A percentile compares a stretch with the other conserved stretches of the same genome.
Evolutionary conservation across 208 protist species (phyloP).

Genomic region (Histomonas meleagridis): DNA sequence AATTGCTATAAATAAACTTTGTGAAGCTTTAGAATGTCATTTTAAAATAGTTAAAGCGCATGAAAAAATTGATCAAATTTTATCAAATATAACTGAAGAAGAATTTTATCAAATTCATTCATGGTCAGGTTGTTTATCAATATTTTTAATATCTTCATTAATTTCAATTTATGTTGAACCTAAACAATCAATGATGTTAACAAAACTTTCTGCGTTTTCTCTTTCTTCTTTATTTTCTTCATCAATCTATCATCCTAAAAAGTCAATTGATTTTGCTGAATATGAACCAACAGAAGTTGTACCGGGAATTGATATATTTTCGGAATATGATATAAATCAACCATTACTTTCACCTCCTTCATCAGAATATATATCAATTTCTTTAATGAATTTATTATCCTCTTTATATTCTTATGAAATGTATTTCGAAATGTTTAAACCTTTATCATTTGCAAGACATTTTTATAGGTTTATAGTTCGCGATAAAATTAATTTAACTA

Average conservation of each 20-base stretch:
- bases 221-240: background rate
- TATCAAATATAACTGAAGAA: background rate
- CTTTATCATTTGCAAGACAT: background rate
- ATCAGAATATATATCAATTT: background rate
- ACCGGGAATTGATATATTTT: background rate
- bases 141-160: background rate
- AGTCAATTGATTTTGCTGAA: background rate
- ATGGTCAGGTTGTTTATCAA: background rate
- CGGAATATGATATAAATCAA: background rate
- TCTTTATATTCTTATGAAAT: background rate
- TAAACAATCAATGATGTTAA: background rate
- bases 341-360: background rate
- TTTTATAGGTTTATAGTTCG: background rate
- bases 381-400: background rate
- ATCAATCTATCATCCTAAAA: background rate
- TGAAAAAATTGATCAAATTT: constrained; percentile 20
- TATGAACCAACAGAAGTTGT: constrained; percentile 1
- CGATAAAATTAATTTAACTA: background rate
- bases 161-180: background rate
- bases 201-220: background rate
- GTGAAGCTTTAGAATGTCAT: background rate
- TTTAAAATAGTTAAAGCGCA: background rate
- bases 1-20: background rate
- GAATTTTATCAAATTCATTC: constrained; percentile 15
- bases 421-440: constrained; percentile 34